phyloP scores from a whole-genome alignment of 2,329 filamentous ascomycete genomes.

The Pseudocercospora cruenta region DNA sequence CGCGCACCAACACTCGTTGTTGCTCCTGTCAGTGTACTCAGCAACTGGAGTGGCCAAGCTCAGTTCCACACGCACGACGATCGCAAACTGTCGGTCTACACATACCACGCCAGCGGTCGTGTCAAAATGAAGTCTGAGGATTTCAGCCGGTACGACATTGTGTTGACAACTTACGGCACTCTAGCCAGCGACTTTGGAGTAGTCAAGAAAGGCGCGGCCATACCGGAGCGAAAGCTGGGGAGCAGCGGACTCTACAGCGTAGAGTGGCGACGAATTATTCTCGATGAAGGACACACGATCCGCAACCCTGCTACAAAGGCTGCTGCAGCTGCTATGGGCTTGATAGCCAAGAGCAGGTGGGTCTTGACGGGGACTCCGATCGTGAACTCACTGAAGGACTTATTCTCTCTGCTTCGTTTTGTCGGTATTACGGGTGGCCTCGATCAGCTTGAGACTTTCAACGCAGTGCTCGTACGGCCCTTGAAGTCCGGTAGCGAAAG shows the following conservation, averaged over 20 bases:
- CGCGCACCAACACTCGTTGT: constrained; percentile 74
- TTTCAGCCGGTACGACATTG: constrained; percentile 70
- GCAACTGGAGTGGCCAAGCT: constrained; percentile 85
- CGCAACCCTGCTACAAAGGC: constrained; percentile 76
- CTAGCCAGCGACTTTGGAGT: constrained; percentile 65
- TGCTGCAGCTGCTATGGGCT: constrained; percentile 67
- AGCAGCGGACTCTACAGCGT: constrained; percentile 62
- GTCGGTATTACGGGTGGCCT: constrained; percentile 75
- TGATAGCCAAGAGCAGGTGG: constrained; percentile 76
- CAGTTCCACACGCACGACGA: constrained; percentile 69
- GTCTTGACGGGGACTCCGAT: constrained; percentile 68
- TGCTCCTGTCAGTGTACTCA: constrained; percentile 83
- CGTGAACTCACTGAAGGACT: constrained; percentile 73
- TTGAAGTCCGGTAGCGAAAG: constrained; percentile 64
- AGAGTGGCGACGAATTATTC: constrained; percentile 76
- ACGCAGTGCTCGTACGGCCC: constrained; percentile 69
- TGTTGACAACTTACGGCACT: constrained; percentile 84
- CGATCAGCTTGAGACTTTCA: constrained; percentile 73
- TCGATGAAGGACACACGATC: constrained; percentile 84
- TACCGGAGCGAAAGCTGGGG: constrained; percentile 36
- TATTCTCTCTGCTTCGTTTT: constrained; percentile 80
- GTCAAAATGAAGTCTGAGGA: constrained; percentile 59
- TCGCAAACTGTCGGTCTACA: constrained; percentile 67
- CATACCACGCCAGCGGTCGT: constrained; percentile 70
- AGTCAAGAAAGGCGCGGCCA: constrained; percentile 46